Percentiles rank a stretch among this genome's conserved stretches.
These are phyloP conservation scores for Ceratocystiopsis brevicomis DNA, from an alignment of 2,329 filamentous ascomycete species.

Conservation along the genomic window DNA sequence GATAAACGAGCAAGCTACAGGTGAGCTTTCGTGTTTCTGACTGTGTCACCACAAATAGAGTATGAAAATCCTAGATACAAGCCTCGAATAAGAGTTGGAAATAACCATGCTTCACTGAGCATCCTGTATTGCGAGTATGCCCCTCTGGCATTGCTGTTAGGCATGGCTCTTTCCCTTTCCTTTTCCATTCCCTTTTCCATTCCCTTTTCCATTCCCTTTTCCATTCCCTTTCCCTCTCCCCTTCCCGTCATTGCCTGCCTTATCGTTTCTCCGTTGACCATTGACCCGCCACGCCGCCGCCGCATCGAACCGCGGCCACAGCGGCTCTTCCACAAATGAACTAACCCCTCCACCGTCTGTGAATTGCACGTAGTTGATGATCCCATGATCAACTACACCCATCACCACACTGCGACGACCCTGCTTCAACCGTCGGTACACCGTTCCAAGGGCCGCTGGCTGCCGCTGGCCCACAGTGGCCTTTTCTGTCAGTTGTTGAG, in stretches of 20 bases:
- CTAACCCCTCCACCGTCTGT: slow-evolving; percentile 35
- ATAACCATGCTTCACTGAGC: no score
- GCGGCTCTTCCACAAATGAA: slow-evolving; percentile 55
- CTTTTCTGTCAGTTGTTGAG: no score
- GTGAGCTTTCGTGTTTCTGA: no score
- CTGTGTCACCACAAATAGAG: no score
- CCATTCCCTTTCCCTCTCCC: background rate
- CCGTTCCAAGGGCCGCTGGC: slow-evolving; percentile 5
- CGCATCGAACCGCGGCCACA: slow-evolving; percentile 42
- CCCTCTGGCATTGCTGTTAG: no score
- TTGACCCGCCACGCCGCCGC: slow-evolving; percentile 15
- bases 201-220: background rate
- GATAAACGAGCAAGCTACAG: no score
- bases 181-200: background rate
- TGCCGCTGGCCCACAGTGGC: no score
- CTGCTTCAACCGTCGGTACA: slow-evolving; percentile 67
- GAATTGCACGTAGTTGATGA: slow-evolving; percentile 73
- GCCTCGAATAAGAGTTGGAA: no score
- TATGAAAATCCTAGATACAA: no score
- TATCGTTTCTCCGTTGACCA: no score
- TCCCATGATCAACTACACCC: slow-evolving; percentile 74
- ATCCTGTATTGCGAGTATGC: no score
- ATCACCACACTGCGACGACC: slow-evolving; percentile 70
- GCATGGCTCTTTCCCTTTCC: background rate
- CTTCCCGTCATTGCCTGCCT: background rate